phyloP scores from a whole-genome alignment of 441 rosid genomes.

The Daphne laureola region DNA sequence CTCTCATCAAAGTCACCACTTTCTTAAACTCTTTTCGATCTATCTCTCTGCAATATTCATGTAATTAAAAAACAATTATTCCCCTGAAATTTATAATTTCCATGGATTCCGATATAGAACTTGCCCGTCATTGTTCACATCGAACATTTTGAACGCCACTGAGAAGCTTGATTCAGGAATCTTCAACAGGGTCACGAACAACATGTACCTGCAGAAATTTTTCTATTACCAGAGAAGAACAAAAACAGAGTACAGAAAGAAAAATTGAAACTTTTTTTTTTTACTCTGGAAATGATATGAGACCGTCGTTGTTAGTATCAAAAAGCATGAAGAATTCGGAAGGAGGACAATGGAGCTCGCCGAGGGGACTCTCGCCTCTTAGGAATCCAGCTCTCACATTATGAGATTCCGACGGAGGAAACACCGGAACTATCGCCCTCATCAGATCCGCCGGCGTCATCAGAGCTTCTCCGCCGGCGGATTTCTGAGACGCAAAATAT shows the following conservation, averaged over 20 bases:
- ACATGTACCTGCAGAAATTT: conserved; percentile 27
- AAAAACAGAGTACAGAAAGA: not conserved
- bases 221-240: too few relatives aligned
- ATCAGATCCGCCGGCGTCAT: conserved; percentile 41
- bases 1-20: conserved; percentile 40
- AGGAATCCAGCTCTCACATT: conserved; percentile 32
- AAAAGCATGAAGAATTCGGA: conserved; percentile 41
- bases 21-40: conserved; percentile 40
- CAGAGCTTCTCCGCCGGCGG: conserved; percentile 29
- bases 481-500: conserved; percentile 31
- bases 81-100: too few relatives aligned
- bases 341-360: conserved; percentile 30
- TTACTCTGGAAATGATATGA: conserved; percentile 37
- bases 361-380: conserved; percentile 28
- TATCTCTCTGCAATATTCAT: conserved; percentile 29
- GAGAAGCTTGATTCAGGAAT: conserved; percentile 44
- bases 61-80: too few relatives aligned
- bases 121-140: conserved; percentile 31
- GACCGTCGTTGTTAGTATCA: conserved; percentile 37
- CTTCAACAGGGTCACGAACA: conserved; percentile 35
- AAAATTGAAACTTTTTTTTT: not conserved
- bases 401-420: conserved; percentile 41
- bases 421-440: conserved; percentile 44
- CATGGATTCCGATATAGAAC: conserved; percentile 1
- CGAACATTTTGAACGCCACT: conserved; percentile 45